phyloP scores from a whole-genome alignment of 2,329 filamentous ascomycete species.

The Pseudogymnoascus sp. region DNA sequence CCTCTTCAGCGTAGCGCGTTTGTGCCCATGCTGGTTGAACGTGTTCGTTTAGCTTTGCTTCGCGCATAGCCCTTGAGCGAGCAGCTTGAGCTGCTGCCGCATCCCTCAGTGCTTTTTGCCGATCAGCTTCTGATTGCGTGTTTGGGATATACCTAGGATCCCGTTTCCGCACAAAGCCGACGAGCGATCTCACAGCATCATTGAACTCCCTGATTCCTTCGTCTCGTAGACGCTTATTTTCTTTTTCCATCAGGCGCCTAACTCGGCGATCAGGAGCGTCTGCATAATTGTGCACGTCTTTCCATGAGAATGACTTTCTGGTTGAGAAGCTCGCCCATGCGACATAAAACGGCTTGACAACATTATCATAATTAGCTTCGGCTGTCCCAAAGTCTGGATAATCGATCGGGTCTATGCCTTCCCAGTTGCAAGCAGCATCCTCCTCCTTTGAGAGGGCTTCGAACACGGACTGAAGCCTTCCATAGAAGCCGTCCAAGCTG shows the following conservation, averaged over 20 bases:
- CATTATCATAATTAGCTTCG: constrained; percentile 65
- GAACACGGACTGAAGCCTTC: constrained; percentile 68
- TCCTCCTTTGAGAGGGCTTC: constrained; percentile 75
- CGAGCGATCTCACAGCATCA: constrained; percentile 77
- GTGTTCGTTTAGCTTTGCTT: constrained; percentile 58
- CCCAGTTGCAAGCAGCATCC: constrained; percentile 62
- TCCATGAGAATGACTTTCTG: constrained; percentile 80
- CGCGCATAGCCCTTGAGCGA: constrained; percentile 70
- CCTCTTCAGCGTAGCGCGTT: constrained; percentile 45
- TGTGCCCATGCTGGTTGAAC: constrained; percentile 69
- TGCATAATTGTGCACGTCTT: constrained; percentile 71
- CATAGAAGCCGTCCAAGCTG: constrained; percentile 74
- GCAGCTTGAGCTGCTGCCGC: constrained; percentile 79
- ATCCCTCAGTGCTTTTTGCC: constrained; percentile 68
- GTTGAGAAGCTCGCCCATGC: constrained; percentile 77
- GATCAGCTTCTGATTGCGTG: constrained; percentile 68
- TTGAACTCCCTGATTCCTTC: constrained; percentile 84
- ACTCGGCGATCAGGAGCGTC: constrained; percentile 82
- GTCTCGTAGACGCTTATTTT: constrained; percentile 78
- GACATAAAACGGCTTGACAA: constrained; percentile 74
- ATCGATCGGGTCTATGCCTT: constrained; percentile 48
- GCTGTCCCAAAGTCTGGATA: constrained; percentile 80
- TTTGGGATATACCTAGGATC: constrained; percentile 79
- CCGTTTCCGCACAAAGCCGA: constrained; percentile 82
- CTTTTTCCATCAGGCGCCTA: constrained; percentile 85